Conservation (phyloP, 768 basidiomycete species). For the Boletus rufocinnamomeus region DNA sequence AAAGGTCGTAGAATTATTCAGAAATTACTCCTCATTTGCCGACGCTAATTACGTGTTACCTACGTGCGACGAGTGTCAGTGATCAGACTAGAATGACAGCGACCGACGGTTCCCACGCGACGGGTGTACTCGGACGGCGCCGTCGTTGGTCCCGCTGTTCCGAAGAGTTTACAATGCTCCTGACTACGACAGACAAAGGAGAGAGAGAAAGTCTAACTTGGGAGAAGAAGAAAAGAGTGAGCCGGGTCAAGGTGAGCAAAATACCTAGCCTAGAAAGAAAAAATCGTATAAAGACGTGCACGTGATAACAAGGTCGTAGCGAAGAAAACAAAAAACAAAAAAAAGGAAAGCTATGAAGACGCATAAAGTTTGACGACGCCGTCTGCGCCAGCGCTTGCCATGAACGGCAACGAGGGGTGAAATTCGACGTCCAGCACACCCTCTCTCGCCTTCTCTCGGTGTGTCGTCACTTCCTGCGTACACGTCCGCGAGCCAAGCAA, state of each 20-base stretch:
- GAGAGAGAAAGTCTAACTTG: constrained; percentile 9
- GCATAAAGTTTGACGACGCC: constrained; percentile 91
- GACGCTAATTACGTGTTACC: no score
- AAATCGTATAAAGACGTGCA: constrained; percentile 6
- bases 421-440: constrained; percentile 89
- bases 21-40: no score
- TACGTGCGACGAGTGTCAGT: no score
- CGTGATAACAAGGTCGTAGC: neutral
- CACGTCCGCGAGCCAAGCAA: constrained; percentile 77
- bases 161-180: no score
- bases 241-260: constrained; percentile 13
- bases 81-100: no score
- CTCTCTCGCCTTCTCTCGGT: constrained; percentile 87
- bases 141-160: no score
- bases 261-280: constrained; percentile 1
- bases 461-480: constrained; percentile 85
- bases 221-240: constrained; percentile 6
- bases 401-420: constrained; percentile 78
- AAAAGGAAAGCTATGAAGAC: constrained; percentile 52
- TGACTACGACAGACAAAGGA: constrained; percentile 16
- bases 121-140: no score
- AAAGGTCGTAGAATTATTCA: no score
- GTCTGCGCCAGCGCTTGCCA: constrained; percentile 96
- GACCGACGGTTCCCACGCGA: no score
- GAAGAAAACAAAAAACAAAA: neutral